Conservation (phyloP, 306 rosid genomes). For the Cicer bijugum region DNA sequence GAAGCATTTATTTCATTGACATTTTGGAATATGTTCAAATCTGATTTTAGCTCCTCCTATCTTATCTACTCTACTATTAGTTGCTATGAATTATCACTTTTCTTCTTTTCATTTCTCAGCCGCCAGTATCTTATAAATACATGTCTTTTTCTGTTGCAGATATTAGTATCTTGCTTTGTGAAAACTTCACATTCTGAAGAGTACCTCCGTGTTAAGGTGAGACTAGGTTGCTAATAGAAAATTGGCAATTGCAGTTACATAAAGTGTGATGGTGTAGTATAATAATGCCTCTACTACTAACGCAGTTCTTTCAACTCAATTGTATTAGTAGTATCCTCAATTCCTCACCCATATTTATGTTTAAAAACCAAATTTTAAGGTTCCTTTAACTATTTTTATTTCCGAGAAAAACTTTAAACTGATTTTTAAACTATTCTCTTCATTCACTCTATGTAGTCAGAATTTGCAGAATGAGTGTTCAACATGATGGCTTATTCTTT, state of each 20-base stretch:
- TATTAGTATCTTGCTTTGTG: constrained; percentile 92
- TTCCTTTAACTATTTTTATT: constrained; percentile 32
- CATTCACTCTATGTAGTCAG: constrained; percentile 15
- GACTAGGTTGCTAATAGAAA: constrained; percentile 33
- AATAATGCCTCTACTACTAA: constrained; percentile 8
- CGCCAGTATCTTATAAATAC: constrained; percentile 25
- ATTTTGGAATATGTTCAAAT: constrained; percentile 29
- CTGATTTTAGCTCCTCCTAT: not conserved
- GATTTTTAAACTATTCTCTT: constrained; percentile 8
- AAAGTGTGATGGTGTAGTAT: constrained; percentile 22
- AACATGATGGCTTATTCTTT: constrained; percentile 1
- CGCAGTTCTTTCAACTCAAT: constrained; percentile 22
- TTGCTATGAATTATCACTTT: constrained; percentile 6
- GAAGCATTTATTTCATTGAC: constrained; percentile 19
- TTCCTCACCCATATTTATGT: constrained; percentile 7
- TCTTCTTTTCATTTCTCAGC: constrained; percentile 31
- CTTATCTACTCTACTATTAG: constrained; percentile 5
- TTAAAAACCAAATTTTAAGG: constrained; percentile 33
- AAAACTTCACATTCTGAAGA: constrained; percentile 93
- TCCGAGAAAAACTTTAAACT: constrained; percentile 4
- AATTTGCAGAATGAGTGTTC: constrained; percentile 1
- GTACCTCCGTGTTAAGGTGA: constrained; percentile 94
- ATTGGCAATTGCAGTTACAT: constrained; percentile 1
- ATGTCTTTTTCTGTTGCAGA: constrained; percentile 60
- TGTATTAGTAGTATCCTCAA: not conserved